phyloP scores from a whole-genome alignment of 805 yeast genomes.

The Limtongozyma cylindracea region DNA sequence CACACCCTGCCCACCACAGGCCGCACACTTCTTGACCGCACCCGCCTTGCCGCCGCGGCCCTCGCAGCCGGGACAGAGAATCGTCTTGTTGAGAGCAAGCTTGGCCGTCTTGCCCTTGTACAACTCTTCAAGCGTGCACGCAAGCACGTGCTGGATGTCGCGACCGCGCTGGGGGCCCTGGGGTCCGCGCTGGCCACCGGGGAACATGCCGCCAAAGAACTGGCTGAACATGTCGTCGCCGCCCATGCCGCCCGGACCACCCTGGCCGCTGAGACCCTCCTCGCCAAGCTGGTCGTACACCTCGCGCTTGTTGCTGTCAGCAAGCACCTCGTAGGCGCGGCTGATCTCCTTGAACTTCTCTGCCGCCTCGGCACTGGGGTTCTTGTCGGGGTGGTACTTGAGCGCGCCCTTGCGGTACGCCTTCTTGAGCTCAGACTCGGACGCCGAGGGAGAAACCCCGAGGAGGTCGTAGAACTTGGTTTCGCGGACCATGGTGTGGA shows the following conservation, averaged over 20 bases:
- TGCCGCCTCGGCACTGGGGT: constrained; percentile 55
- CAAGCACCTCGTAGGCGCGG: constrained; percentile 68
- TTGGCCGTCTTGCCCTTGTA: constrained; percentile 88
- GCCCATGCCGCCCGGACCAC: constrained; percentile 16
- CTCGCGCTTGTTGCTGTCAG: constrained; percentile 75
- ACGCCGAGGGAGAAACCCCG: constrained; percentile 47
- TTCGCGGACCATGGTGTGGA: constrained; percentile 53
- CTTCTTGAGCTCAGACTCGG: constrained; percentile 50
- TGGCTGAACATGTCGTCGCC: constrained; percentile 59
- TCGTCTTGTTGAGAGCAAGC: constrained; percentile 80
- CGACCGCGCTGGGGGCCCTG: constrained; percentile 75
- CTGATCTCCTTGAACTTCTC: constrained; percentile 87
- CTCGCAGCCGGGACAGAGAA: constrained; percentile 68
- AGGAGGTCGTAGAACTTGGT: constrained; percentile 52
- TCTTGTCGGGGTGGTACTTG: constrained; percentile 68
- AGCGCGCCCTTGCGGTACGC: constrained; percentile 67
- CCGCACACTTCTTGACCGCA: constrained; percentile 60
- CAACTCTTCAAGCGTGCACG: constrained; percentile 76
- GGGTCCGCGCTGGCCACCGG: constrained; percentile 24
- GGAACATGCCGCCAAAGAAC: constrained; percentile 42
- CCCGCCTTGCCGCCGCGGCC: constrained; percentile 95
- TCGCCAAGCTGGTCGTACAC: constrained; percentile 77
- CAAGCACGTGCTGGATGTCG: constrained; percentile 74
- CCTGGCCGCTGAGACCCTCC: constrained; percentile 57
- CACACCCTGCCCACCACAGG: constrained; percentile 83